Conservation (phyloP, 2,329 filamentous ascomycete genomes). For the Ascochyta fabae region DNA sequence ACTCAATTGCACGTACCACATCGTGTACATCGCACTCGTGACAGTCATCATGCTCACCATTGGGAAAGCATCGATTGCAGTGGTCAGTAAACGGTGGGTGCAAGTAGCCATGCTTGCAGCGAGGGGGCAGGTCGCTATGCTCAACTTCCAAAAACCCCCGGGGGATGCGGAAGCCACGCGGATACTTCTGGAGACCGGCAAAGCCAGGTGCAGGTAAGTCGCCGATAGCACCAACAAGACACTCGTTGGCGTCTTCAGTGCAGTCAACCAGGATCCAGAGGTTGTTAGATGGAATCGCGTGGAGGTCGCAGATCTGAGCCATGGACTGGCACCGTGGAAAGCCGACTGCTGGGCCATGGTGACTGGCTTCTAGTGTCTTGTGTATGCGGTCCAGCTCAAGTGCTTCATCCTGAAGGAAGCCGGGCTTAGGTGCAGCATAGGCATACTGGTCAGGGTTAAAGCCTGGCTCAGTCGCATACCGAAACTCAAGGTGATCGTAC, state of each 20-base stretch:
- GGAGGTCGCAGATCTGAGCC: background rate
- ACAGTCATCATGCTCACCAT: background rate
- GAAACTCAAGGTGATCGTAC: background rate
- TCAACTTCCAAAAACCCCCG: background rate
- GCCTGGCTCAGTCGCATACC: too few relatives aligned
- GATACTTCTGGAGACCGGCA: too few relatives aligned
- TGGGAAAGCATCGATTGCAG: slow-evolving; percentile 1
- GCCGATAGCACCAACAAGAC: background rate
- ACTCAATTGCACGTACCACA: background rate
- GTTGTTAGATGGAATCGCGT: background rate
- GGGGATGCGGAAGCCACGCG: background rate
- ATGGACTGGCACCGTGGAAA: background rate
- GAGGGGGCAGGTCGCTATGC: background rate
- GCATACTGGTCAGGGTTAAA: too few relatives aligned
- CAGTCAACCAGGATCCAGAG: background rate
- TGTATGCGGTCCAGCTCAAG: too few relatives aligned
- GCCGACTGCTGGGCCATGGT: too few relatives aligned
- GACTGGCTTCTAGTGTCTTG: too few relatives aligned
- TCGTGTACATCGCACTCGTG: background rate
- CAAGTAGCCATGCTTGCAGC: background rate
- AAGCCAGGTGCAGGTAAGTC: background rate
- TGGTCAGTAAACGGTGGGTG: background rate
- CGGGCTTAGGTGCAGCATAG: too few relatives aligned
- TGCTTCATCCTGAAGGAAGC: too few relatives aligned
- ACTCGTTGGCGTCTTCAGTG: background rate